Evolutionary conservation across 75 land plant species (phyloP).

Genomic region (Azolla pinnata): DNA sequence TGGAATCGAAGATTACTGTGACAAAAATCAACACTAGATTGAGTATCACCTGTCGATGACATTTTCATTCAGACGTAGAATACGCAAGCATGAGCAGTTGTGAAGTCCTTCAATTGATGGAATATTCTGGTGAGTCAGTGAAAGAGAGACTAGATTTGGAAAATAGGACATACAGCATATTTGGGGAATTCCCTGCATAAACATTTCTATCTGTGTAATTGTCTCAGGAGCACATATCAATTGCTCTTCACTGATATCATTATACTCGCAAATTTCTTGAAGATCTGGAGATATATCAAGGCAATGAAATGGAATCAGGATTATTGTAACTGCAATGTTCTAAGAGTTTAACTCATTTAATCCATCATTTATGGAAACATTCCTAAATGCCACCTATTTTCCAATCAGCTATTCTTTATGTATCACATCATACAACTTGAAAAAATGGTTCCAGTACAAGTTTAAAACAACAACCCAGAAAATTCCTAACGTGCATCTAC

Average conservation of each 20-base stretch:
- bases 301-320: not conserved
- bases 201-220: slow-evolving; percentile 31
- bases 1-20: no score
- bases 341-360: not conserved
- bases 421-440: no score
- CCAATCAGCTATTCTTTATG: no score
- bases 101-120: slow-evolving; percentile 28
- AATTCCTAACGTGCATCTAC: no score
- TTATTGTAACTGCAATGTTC: not conserved
- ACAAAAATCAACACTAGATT: no score
- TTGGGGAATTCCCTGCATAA: slow-evolving; percentile 30
- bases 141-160: slow-evolving; percentile 31
- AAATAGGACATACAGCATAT: slow-evolving; percentile 39
- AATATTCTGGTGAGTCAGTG: slow-evolving; percentile 31
- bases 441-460: no score
- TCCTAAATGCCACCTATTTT: no score
- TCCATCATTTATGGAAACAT: no score
- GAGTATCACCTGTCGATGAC: slow-evolving; percentile 21
- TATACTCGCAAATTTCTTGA: slow-evolving; percentile 37
- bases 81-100: slow-evolving; percentile 22
- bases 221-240: slow-evolving; percentile 32
- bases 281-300: slow-evolving; percentile 21
- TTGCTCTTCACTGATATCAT: slow-evolving; percentile 36
- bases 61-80: slow-evolving; percentile 33
- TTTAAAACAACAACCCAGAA: no score